phyloP scores from a whole-genome alignment of 768 basidiomycete genomes.

The Postia placenta region DNA sequence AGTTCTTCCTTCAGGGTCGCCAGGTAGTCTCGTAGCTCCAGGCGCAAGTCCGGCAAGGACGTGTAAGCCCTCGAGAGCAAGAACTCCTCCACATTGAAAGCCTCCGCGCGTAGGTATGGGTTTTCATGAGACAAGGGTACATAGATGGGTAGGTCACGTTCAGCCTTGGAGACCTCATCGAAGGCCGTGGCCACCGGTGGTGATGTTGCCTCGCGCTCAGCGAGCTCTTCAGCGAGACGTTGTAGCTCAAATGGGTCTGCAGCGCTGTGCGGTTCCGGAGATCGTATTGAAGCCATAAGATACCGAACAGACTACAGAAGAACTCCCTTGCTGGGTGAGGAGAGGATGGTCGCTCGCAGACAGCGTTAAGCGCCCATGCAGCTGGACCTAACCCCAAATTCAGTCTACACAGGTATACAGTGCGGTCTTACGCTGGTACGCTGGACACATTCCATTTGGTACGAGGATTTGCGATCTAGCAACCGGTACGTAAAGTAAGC shows the following conservation, averaged over 20 bases:
- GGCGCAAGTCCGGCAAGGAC: constrained; percentile 80
- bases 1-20: constrained; percentile 85
- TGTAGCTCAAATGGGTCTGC: constrained; percentile 63
- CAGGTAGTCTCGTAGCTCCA: constrained; percentile 84
- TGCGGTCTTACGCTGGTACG: too few relatives aligned
- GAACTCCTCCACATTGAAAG: constrained; percentile 82
- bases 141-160: constrained; percentile 53
- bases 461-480: too few relatives aligned
- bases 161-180: constrained; percentile 9
- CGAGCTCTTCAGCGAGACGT: constrained; percentile 66
- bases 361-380: too few relatives aligned
- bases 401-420: too few relatives aligned
- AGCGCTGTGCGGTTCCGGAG: constrained; percentile 8
- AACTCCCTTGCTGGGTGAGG: too few relatives aligned
- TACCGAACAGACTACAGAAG: background rate
- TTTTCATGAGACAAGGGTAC: constrained; percentile 78
- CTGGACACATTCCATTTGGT: too few relatives aligned
- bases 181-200: background rate
- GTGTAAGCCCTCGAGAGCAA: constrained; percentile 81
- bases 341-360: too few relatives aligned
- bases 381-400: too few relatives aligned
- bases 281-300: constrained; percentile 8
- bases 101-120: constrained; percentile 56
- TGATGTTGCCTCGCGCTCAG: constrained; percentile 9
- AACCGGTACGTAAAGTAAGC: too few relatives aligned